Base-by-base conservation (phyloP, 208 protist genomes). In the Wallacemonas sp. region DNA sequence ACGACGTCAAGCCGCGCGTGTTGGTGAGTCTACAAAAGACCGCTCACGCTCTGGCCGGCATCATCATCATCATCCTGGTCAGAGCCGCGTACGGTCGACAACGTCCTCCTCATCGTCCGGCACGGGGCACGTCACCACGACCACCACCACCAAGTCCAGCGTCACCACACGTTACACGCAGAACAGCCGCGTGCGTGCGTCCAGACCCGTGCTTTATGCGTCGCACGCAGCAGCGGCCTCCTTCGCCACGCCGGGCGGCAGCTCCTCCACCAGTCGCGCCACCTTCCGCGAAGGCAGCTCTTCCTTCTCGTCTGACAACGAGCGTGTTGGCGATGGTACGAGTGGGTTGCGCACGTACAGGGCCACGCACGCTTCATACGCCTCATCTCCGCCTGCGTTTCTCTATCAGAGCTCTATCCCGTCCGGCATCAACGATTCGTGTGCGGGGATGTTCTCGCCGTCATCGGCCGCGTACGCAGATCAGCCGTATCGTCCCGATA, bases 341-440 rank as follows among this genome's bases (percentile, higher is more conserved):
- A 5, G 51, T 58, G 51, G 2, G 6, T 22, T 6, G 9, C 17
- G 9, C 5, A 3, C 51, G 17, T 3, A 58, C 51, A 31, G 12
- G 9, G 11, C 12, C 14, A 8, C 11, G 19, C 5, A 3, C 15
- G 30, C 8, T 31, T 26, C 30, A 14, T 12, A 26, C 14, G 3
- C 26, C 9, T 38, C 41, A 6, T 58, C 51, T 19, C 30, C 51
- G 2, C 51, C 51, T 6, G 51, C 51, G 0, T 39, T 39, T 26
- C 28, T 58, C 28, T 58, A 58, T n/a, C 51, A 39, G 30, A 58
- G 28, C 28, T 58, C 51, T n/a, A 31, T 58, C 12, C 31, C 41
- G n/a, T 58, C 51, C n/a, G 51, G 51, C 30, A 39, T 58, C 30
- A 58, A 58, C n/a, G 51, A 58, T n/a, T 58, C 51, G 17, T 58